Conservation (phyloP, 441 rosid species). For the Jatropha podagrica region DNA sequence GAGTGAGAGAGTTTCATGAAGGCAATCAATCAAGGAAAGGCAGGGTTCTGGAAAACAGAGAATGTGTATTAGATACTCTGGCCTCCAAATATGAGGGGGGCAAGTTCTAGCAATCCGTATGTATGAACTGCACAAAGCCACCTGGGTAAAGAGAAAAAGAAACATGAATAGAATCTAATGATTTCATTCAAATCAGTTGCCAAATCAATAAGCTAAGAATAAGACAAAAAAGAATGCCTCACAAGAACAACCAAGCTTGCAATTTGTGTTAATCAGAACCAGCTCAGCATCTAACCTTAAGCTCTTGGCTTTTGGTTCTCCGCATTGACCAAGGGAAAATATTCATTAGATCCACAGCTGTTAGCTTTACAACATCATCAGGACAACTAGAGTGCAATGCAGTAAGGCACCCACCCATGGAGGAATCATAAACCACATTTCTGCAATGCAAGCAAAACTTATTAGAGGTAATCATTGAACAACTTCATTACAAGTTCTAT, state of each 20-base stretch:
- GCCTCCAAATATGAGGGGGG: conserved; percentile 85
- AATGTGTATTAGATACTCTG: conserved; percentile 60
- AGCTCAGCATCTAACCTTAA: conserved; percentile 60
- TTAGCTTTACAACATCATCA: conserved; percentile 66
- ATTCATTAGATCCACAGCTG: conserved; percentile 71
- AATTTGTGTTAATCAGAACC: conserved; percentile 23
- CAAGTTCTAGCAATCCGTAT: conserved; percentile 71
- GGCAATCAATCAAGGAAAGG: conserved; percentile 69
- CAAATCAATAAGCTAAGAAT: conserved; percentile 1
- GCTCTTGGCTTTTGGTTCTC: conserved; percentile 88
- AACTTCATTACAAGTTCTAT: conserved; percentile 7
- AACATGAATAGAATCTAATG: conserved; percentile 5
- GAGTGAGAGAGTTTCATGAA: conserved; percentile 57
- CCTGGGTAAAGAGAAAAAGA: conserved; percentile 44
- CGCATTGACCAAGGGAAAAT: conserved; percentile 58
- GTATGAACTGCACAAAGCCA: conserved; percentile 76
- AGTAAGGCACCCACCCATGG: conserved; percentile 78
- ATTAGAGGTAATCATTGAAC: conserved; percentile 4
- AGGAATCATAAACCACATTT: conserved; percentile 71
- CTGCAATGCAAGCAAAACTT: conserved; percentile 47
- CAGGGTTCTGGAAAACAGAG: conserved; percentile 77
- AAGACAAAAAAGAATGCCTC: conserved; percentile 9
- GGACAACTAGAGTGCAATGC: conserved; percentile 64
- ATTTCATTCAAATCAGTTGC: conserved; percentile 6
- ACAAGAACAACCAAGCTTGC: conserved; percentile 17